Evolutionary conservation across 495 filamentous ascomycete species (phyloP), one percentile per base, ranked within the genome.

Genomic region (Talaromyces proteolyticus): DNA sequence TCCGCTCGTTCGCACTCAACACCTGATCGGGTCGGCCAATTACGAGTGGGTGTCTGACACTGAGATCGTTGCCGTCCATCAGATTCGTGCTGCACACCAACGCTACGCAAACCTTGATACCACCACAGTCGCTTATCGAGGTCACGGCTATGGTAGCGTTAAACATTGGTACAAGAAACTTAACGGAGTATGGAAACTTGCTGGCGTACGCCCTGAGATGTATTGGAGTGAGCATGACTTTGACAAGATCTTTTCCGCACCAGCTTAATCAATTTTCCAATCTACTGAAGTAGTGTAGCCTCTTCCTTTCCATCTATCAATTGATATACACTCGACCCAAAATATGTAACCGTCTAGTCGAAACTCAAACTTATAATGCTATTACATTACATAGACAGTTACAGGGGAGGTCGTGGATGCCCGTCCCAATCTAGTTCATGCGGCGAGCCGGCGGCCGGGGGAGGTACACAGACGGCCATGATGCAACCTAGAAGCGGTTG

Each of bases 111-210:
- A 81, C 56, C 67, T 58, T 24, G 74, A 62, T 48, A 54, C 68
- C 38, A 66, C 59, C 49, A 61, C 69, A 39, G 81, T 84, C 36
- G 65, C 65, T 19, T 69, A 78, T 62, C 81, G 47, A 4, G 41
- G 41, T 12, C 82, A 87, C 56, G 80, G 79, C 17, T 82, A 87
- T 63, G 76, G 73, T 49, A 77, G 76, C 57, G 84, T 84, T 62
- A 74, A 72, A 56, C 80, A 85, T 62, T 82, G 75, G 67, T 87
- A 87, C 66, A 69, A 65, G 55, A 86, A 82, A 74, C 64, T 84
- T 38, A 43, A 43, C 23, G 86, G 86, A 5, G 78, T 81, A 52
- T 91, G 88, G 88, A 92, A 90, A 69, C 88, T 90, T 65, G 85
- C 86, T 1, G 87, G 88, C 1, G 67, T 92, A 47, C 69, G 73